Conservation (phyloP, 305 asterid genomes). For the Salvia sclarea region DNA sequence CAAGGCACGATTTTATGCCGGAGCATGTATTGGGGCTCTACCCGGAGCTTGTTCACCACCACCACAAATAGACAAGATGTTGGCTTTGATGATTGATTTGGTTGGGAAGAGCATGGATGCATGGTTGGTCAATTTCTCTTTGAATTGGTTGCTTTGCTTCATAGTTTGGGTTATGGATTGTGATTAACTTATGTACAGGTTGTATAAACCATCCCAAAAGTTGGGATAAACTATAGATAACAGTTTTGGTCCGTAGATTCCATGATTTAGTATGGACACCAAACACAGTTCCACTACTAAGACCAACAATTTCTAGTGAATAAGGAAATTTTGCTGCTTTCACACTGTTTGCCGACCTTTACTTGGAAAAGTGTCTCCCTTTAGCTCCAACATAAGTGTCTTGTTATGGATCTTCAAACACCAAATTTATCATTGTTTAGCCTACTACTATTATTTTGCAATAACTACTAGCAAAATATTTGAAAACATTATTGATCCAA, state of each 20-base stretch:
- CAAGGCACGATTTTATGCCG: slow-evolving; percentile 95
- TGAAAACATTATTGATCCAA: no score
- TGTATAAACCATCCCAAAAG: background rate
- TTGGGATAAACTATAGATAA: background rate
- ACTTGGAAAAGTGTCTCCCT: no score
- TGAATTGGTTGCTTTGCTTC: background rate
- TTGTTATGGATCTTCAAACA: no score
- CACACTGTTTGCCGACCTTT: background rate
- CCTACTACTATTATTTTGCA: no score
- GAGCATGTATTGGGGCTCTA: slow-evolving; percentile 84
- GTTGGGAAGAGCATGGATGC: background rate
- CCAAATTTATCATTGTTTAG: no score
- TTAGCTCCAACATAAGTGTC: no score
- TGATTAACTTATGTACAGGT: background rate
- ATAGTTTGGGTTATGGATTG: background rate
- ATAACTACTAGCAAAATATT: no score
- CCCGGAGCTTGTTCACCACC: slow-evolving; percentile 46
- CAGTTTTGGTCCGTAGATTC: background rate
- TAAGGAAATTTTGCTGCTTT: background rate
- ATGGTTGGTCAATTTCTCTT: background rate
- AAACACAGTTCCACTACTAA: background rate
- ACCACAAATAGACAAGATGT: slow-evolving; percentile 47
- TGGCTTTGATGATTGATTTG: background rate
- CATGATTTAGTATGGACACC: background rate
- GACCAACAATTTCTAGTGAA: background rate